These are phyloP conservation scores for Apiospora koreana DNA, from an alignment of 2,329 filamentous ascomycete species.

Conservation along the genomic window DNA sequence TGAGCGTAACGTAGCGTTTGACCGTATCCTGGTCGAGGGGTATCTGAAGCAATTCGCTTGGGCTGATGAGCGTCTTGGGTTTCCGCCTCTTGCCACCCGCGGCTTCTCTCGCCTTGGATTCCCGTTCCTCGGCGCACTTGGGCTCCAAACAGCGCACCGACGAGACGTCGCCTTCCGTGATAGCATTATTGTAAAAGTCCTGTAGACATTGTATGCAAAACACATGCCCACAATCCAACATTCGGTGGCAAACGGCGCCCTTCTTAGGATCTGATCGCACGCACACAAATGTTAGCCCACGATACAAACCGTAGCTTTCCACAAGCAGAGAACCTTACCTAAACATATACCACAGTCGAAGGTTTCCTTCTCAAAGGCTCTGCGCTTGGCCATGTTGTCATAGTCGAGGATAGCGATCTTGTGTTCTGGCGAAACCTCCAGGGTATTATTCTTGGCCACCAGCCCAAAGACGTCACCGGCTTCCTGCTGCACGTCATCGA, in stretches of 20 bases:
- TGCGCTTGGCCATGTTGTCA: conserved; percentile 71
- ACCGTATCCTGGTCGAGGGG: conserved; percentile 71
- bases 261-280: conserved; percentile 75
- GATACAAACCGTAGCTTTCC: neutral
- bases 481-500: conserved; percentile 62
- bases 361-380: conserved; percentile 78
- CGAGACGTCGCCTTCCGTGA: conserved; percentile 79
- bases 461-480: conserved; percentile 63
- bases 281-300: neutral
- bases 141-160: conserved; percentile 80
- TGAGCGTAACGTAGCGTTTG: conserved; percentile 83
- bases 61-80: conserved; percentile 69
- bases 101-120: conserved; percentile 32
- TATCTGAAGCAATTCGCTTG: conserved; percentile 81
- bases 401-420: conserved; percentile 77
- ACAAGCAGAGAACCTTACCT: conserved; percentile 36
- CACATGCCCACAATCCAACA: conserved; percentile 84
- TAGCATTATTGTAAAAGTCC: conserved; percentile 87
- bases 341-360: conserved; percentile 89
- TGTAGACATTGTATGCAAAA: conserved; percentile 88
- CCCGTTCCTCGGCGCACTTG: conserved; percentile 69
- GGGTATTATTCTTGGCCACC: conserved; percentile 45
- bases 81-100: conserved; percentile 53
- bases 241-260: conserved; percentile 75
- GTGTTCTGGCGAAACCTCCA: conserved; percentile 56